Percentiles rank a stretch among this genome's conserved stretches.
phyloP scores from a whole-genome alignment of 2,329 filamentous ascomycete species.

The Keithomyces neogunnii region DNA sequence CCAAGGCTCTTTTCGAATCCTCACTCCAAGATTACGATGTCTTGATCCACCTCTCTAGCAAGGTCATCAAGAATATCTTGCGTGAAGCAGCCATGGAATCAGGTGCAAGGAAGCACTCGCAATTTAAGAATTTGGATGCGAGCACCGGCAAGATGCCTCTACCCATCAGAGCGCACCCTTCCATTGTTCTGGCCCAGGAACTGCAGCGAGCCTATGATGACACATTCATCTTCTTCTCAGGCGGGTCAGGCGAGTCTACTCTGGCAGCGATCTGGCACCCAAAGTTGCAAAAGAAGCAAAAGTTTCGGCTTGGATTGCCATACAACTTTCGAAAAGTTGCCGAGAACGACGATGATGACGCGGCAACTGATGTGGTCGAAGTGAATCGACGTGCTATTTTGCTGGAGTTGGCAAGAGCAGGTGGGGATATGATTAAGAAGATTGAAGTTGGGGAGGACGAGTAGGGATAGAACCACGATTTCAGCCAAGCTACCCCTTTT shows the following conservation, averaged over 20 bases:
- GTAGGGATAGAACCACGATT: not conserved
- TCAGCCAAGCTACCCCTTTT: not conserved
- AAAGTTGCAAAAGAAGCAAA: slow-evolving; percentile 38
- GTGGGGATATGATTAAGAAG: slow-evolving; percentile 57
- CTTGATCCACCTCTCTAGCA: slow-evolving; percentile 60
- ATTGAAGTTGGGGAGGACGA: slow-evolving; percentile 41
- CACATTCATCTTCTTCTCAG: slow-evolving; percentile 72
- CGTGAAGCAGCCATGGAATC: slow-evolving; percentile 28
- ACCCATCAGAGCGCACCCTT: slow-evolving; percentile 51
- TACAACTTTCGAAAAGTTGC: slow-evolving; percentile 41
- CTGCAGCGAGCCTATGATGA: slow-evolving; percentile 59
- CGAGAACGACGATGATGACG: slow-evolving; percentile 22
- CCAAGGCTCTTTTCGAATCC: slow-evolving; percentile 56
- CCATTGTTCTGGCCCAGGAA: slow-evolving; percentile 56
- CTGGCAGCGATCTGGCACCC: slow-evolving; percentile 54
- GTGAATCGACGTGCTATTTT: slow-evolving; percentile 62
- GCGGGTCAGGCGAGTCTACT: slow-evolving; percentile 45
- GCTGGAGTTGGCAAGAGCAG: slow-evolving; percentile 62
- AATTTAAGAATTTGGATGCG: slow-evolving; percentile 75
- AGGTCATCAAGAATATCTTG: slow-evolving; percentile 35
- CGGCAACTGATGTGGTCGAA: slow-evolving; percentile 39
- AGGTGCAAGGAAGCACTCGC: slow-evolving; percentile 32
- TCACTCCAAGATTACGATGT: slow-evolving; percentile 76
- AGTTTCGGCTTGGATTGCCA: slow-evolving; percentile 62
- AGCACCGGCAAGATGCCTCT: slow-evolving; percentile 35